These are phyloP conservation scores for Hygrophoropsis aurantiaca DNA, from an alignment of 768 basidiomycete species.

Conservation along the genomic window DNA sequence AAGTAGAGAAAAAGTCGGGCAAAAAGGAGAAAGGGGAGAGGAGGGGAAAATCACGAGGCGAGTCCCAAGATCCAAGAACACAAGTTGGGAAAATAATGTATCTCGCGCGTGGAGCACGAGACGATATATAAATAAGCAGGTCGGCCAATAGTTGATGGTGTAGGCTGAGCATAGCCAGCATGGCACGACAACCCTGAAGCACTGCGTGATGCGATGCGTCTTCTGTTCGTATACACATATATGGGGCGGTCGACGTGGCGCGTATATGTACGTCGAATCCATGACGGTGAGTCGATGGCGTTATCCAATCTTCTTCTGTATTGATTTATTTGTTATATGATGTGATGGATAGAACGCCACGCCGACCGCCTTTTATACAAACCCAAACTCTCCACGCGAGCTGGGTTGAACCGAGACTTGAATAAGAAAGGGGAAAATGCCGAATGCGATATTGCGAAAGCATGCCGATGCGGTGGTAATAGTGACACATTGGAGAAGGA, in stretches of 20 bases:
- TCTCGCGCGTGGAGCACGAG: slow-evolving; percentile 20
- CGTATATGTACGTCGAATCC: slow-evolving; percentile 23
- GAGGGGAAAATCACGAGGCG: slow-evolving; percentile 18
- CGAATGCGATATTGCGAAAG: slow-evolving; percentile 40
- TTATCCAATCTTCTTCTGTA: slow-evolving; percentile 10
- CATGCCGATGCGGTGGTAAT: slow-evolving; percentile 38
- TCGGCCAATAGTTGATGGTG: slow-evolving; percentile 16
- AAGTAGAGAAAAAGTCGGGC: slow-evolving; percentile 6
- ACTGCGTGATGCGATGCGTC: not conserved
- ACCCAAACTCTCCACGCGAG: slow-evolving; percentile 25
- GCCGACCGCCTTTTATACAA: slow-evolving; percentile 39
- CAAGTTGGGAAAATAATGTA: slow-evolving; percentile 29
- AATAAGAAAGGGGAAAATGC: slow-evolving; percentile 24
- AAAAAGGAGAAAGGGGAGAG: not conserved
- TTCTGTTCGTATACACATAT: slow-evolving; percentile 2
- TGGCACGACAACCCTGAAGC: not conserved
- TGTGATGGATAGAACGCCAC: slow-evolving; percentile 24
- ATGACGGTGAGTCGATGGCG: slow-evolving; percentile 29
- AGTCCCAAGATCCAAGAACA: slow-evolving; percentile 46
- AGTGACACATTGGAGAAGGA: slow-evolving; percentile 42
- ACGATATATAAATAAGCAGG: slow-evolving; percentile 33
- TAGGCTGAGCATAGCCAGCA: too few species aligned
- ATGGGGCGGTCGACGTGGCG: slow-evolving; percentile 20
- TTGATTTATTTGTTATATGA: slow-evolving; percentile 29
- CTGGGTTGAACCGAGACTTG: slow-evolving; percentile 25